Evolutionary conservation across 306 rosid species (phyloP), one percentile per base, ranked within the genome.

Genomic region (Quercus cerris): DNA sequence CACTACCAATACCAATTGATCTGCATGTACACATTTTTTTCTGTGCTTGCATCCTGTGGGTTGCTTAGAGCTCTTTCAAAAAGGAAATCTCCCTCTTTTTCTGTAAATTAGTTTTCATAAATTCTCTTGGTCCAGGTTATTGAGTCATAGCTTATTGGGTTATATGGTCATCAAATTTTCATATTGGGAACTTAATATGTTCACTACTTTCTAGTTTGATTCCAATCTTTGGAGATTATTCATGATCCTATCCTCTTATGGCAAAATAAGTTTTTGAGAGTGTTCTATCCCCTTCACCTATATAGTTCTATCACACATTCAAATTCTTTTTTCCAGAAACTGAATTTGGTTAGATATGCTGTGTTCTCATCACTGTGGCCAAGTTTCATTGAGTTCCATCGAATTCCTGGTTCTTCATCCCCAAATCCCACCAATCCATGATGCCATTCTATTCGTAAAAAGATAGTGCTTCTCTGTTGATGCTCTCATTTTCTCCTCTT

Each of bases 401-500:
- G 0, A 41, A 41, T 41, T 41, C 46, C 46, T 41, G 12, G 11
- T 41, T 41, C 46, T 66, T 67, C 25, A 67, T 68, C 8, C 52
- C 4, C 52, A 68, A 68, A 68, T 68, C 14, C 70, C 23, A 11
- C 54, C 54, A 49, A 49, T 68, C 33, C 33, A 28, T 5, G 73
- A 13, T 66, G 15, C 61, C 61, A 71, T 22, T 13, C 4, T 25
- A 27, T 27, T 55, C 74, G 70, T 54, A 30, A 57, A 4, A 74
- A n/a, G 38, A 61, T 73, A 62, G 14, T 44, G 56, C 69, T 35
- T 70, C 52, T 73, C 58, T 62, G 19, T 56, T 63, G 11, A 63
- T 74, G 82, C 67, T 87, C 71, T 78, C 68, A 15, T 76, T 55
- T 61, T 11, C 14, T 64, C 64, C 27, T 68, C 73, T 54, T 33